A percentile compares a stretch with the other conserved stretches of the same genome.
Evolutionary conservation across 768 basidiomycete species (phyloP).

Genomic region (Lactifluus volemus): DNA sequence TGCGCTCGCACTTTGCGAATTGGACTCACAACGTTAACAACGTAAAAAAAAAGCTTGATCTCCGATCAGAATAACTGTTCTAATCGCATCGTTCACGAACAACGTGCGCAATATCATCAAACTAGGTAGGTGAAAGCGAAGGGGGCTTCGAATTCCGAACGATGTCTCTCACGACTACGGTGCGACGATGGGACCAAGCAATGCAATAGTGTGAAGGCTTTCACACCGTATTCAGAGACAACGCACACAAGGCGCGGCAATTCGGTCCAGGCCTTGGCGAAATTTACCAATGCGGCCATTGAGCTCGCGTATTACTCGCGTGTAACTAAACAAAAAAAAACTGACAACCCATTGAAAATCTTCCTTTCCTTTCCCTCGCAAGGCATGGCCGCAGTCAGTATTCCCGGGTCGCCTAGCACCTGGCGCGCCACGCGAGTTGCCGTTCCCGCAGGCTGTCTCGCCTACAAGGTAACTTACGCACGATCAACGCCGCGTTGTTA

Average conservation of each 20-base stretch:
- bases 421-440: slow-evolving; percentile 10
- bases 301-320: not conserved
- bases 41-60: slow-evolving; percentile 8
- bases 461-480: not conserved
- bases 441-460: not conserved
- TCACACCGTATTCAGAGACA: not conserved
- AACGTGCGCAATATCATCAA: not conserved
- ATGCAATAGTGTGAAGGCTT: not conserved
- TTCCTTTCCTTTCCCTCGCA: not conserved
- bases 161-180: not conserved
- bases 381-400: not conserved
- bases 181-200: not conserved
- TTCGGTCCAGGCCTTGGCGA: not conserved
- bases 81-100: not conserved
- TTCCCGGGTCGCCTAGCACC: not conserved
- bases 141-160: not conserved
- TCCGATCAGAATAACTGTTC: not conserved
- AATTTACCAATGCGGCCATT: not conserved
- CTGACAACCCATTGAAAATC: not conserved
- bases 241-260: slow-evolving; percentile 1
- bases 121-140: too few relatives aligned
- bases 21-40: slow-evolving; percentile 9
- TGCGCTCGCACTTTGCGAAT: not conserved
- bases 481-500: not conserved
- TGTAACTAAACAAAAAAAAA: not conserved